A percentile compares a stretch with the other conserved stretches of the same genome.
These are phyloP conservation scores for Aspergillus pseudoviridinutans DNA, from an alignment of 2,329 filamentous ascomycete species.

Conservation along the genomic window DNA sequence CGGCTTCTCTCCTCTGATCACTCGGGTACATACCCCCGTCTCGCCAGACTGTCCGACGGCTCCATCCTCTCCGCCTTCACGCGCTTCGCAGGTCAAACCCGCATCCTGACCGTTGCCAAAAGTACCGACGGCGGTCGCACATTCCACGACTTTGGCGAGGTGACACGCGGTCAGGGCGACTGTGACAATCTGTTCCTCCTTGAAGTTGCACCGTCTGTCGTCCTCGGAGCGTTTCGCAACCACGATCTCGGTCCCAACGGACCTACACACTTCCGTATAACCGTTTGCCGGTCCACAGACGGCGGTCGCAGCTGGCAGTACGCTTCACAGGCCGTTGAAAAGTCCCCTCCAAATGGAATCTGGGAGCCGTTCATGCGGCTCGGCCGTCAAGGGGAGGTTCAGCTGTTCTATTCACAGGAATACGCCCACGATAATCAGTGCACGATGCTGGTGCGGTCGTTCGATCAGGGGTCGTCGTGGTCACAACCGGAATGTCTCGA, in stretches of 20 bases:
- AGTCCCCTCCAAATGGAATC: constrained; percentile 35
- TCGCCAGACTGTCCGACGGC: constrained; percentile 44
- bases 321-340: constrained; percentile 45
- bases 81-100: constrained; percentile 33
- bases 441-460: constrained; percentile 46
- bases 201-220: constrained; percentile 32
- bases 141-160: constrained; percentile 42
- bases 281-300: constrained; percentile 46
- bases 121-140: constrained; percentile 43
- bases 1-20: constrained; percentile 33
- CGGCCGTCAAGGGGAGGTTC: constrained; percentile 35
- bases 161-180: constrained; percentile 43
- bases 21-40: constrained; percentile 46
- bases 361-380: constrained; percentile 52
- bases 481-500: constrained; percentile 39
- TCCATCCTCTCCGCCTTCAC: constrained; percentile 47
- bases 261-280: constrained; percentile 47
- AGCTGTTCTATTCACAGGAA: constrained; percentile 47
- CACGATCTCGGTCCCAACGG: constrained; percentile 38
- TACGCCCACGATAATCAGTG: constrained; percentile 46
- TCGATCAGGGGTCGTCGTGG: constrained; percentile 44
- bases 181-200: constrained; percentile 48
- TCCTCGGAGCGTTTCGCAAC: constrained; percentile 50
- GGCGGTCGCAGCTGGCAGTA: constrained; percentile 43
- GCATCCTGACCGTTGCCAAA: constrained; percentile 42